Evolutionary conservation across 1,139 yeast genomes (phyloP).

Genomic region (Saccharomyces hybrid): DNA sequence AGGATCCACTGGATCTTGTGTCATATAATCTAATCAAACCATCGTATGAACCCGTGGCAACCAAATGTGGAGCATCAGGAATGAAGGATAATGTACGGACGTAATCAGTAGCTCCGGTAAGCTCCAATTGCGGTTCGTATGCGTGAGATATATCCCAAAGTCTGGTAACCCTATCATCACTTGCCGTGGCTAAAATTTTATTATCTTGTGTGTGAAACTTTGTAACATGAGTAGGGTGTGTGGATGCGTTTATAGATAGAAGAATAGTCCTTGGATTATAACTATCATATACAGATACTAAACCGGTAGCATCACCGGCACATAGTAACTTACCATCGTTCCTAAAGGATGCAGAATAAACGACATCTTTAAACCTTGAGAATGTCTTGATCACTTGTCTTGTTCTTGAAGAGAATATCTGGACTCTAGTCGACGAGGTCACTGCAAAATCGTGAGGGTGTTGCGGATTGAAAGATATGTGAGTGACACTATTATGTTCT

Average conservation of each 20-base stretch:
- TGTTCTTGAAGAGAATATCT: conserved; percentile 85
- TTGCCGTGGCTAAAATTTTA: conserved; percentile 73
- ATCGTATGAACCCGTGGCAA: conserved; percentile 93
- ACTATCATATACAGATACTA: conserved; percentile 77
- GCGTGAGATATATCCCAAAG: conserved; percentile 84
- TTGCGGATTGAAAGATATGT: conserved; percentile 78
- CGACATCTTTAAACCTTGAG: conserved; percentile 86
- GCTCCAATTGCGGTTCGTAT: conserved; percentile 52
- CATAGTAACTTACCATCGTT: conserved; percentile 81
- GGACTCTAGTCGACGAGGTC: conserved; percentile 85
- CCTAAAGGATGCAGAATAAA: conserved; percentile 42
- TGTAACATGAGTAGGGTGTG: conserved; percentile 90
- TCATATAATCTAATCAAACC: conserved; percentile 83
- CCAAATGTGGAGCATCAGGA: conserved; percentile 50
- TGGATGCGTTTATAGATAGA: conserved; percentile 71
- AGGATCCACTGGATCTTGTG: conserved; percentile 48
- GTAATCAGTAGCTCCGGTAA: conserved; percentile 79
- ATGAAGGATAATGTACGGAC: conserved; percentile 76
- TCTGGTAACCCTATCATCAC: conserved; percentile 83
- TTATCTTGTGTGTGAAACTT: conserved; percentile 61
- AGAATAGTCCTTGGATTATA: conserved; percentile 69
- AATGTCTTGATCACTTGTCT: conserved; percentile 85
- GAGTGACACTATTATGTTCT: conserved; percentile 87
- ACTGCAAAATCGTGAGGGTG: conserved; percentile 91
- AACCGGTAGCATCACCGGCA: conserved; percentile 86